A percentile compares a stretch with the other conserved stretches of the same genome.
phyloP scores from a whole-genome alignment of 176 grass and related monocot species.

The Musa itinerans region DNA sequence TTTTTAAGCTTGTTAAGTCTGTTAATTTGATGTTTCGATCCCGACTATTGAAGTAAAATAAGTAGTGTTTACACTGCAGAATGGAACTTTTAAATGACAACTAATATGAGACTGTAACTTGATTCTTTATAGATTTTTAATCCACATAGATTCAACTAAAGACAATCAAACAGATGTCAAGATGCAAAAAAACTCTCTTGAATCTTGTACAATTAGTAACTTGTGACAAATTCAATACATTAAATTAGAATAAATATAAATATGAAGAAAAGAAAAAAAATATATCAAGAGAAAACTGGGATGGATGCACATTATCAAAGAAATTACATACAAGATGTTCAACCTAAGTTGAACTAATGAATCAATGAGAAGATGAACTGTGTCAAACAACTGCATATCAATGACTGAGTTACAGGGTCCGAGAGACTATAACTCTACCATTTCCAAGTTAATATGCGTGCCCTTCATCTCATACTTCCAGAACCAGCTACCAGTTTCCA shows the following conservation, averaged over 20 bases:
- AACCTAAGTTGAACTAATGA: neutral
- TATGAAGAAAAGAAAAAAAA: neutral
- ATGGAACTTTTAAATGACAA: too few relatives aligned
- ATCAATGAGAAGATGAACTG: neutral
- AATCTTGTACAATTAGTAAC: too few relatives aligned
- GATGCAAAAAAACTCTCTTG: too few relatives aligned
- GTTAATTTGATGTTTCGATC: too few relatives aligned
- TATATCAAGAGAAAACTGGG: neutral
- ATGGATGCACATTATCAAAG: neutral
- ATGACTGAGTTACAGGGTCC: neutral
- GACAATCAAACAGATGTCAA: too few relatives aligned
- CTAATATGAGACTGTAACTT: too few relatives aligned
- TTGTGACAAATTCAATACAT: too few relatives aligned
- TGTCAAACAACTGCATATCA: neutral
- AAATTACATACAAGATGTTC: neutral
- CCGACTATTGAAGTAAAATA: too few relatives aligned
- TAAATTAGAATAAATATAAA: neutral
- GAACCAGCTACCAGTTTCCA: constrained; percentile 65
- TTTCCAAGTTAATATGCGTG: constrained; percentile 59
- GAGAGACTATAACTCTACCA: constrained; percentile 41
- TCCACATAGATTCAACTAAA: too few relatives aligned
- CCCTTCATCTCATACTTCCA: constrained; percentile 64
- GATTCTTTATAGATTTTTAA: too few relatives aligned
- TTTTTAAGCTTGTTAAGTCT: too few relatives aligned
- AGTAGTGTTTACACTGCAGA: too few relatives aligned